Evolutionary conservation across 1,284 basidiomycete genomes (phyloP), one percentile per base, ranked within the genome.

Genomic region (Naganishia sp.): DNA sequence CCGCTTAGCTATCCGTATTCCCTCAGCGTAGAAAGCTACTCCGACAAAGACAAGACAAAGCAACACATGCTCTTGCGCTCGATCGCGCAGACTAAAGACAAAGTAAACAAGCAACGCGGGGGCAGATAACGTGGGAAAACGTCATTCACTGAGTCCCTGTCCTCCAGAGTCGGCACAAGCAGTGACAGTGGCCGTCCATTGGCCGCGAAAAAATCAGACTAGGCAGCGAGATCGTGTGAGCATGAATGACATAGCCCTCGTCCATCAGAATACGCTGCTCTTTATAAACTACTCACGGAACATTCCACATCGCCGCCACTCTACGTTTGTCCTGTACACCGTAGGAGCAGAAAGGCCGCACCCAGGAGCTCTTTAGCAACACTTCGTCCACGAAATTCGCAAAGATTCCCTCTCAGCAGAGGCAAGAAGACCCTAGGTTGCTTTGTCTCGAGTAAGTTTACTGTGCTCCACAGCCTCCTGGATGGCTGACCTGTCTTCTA

Each of bases 381-480:
- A 48, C 50, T 39, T 15, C 50, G n/a, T 9, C 33, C 4, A 52
- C 39, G 48, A 45, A 45, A 52, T 28, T 42, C 23, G 59, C 46
- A 49, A 61, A 61, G 33, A 68, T 68, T 68, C 64, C 68, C 44
- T 66, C 64, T 56, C 59, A 65, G 54, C 44, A 48, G 64, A 68
- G 64, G 68, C 68, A 64, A 64, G 68, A 65, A 66, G 68, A 68
- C 68, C 68, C 68, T 68, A 59, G 67, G 68, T 66, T 68, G 68
- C 65, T 71, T 60, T 68, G 64, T 64, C 69, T 71, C 59, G 69
- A 71, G 70, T 71, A 45, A 49, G 70, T 69, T 18, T 1, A 15
- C 18, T 13, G n/a, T 57, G n/a, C 1, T 36, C 1, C 7, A 21
- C 44, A 25, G 23, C 16, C 3, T 48, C 46, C 18, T 59, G 21